A percentile compares a stretch with the other conserved stretches of the same genome.
These are phyloP conservation scores for Samsoniella hepiali DNA, from an alignment of 2,329 filamentous ascomycete genomes.

Conservation along the genomic window DNA sequence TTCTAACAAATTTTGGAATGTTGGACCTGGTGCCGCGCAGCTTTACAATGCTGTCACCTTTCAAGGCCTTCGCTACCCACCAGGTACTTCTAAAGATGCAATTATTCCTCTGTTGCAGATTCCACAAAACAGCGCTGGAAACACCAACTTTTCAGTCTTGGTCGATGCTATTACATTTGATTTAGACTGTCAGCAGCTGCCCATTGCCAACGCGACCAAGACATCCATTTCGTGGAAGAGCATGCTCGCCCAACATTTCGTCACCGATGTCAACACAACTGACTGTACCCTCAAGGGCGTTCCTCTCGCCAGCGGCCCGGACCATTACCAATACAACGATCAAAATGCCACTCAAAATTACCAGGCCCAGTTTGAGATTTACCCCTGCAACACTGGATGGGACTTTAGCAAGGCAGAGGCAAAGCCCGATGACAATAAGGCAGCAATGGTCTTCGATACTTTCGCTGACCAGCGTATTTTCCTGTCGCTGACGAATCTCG, in stretches of 20 bases:
- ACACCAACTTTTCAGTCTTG: slow-evolving; percentile 16
- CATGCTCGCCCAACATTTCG: slow-evolving; percentile 24
- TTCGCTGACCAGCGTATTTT: slow-evolving; percentile 25
- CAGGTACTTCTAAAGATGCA: slow-evolving; percentile 17
- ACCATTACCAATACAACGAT: slow-evolving; percentile 26
- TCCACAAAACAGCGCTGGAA: background rate
- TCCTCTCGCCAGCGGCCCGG: slow-evolving; percentile 25
- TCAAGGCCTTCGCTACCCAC: slow-evolving; percentile 19
- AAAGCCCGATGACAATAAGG: slow-evolving; percentile 13
- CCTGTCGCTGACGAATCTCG: slow-evolving; percentile 24
- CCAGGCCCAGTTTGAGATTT: slow-evolving; percentile 25
- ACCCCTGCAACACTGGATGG: slow-evolving; percentile 28
- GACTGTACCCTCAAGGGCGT: slow-evolving; percentile 27
- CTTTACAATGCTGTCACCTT: slow-evolving; percentile 21
- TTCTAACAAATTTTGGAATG: slow-evolving; percentile 3
- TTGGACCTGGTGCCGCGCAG: slow-evolving; percentile 18
- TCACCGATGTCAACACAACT: slow-evolving; percentile 25
- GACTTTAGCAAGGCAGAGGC: slow-evolving; percentile 24
- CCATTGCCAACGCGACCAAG: slow-evolving; percentile 24
- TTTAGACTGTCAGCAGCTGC: slow-evolving; percentile 26
- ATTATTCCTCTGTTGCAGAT: slow-evolving; percentile 16
- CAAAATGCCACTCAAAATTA: slow-evolving; percentile 29
- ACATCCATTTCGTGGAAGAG: slow-evolving; percentile 25
- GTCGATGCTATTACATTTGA: slow-evolving; percentile 25
- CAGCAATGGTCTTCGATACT: slow-evolving; percentile 22